Percentiles rank a stretch among this genome's conserved stretches.
Evolutionary conservation across 139 green algal species (phyloP).

Genomic region (Coelastrella sp.): DNA sequence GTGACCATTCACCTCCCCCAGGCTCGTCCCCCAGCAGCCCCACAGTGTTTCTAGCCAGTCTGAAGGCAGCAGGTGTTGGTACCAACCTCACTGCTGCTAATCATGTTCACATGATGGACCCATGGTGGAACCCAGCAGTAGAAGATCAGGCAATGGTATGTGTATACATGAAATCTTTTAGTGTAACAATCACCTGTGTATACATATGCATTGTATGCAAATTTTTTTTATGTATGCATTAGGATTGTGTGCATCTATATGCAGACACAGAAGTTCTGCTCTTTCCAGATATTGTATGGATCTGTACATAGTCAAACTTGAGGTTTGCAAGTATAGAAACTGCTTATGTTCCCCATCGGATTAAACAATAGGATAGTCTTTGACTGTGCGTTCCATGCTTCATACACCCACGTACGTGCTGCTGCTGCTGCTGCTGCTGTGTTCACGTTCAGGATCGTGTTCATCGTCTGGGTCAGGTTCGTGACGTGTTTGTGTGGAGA

Average conservation of each 20-base stretch:
- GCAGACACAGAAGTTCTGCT: too few relatives aligned
- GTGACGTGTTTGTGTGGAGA: slow-evolving; percentile 51
- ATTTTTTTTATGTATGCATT: not conserved
- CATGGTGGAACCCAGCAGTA: slow-evolving; percentile 76
- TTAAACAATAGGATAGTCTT: too few relatives aligned
- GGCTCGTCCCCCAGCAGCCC: slow-evolving; percentile 6
- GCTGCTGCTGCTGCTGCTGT: slow-evolving; percentile 35
- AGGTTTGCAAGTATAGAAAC: too few relatives aligned
- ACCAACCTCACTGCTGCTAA: slow-evolving; percentile 72
- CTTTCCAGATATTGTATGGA: too few relatives aligned
- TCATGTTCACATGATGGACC: slow-evolving; percentile 70
- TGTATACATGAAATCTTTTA: not conserved
- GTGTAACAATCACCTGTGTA: not conserved
- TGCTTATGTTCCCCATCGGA: too few relatives aligned
- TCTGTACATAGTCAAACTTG: too few relatives aligned
- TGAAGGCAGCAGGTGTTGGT: slow-evolving; percentile 62
- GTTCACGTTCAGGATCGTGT: not conserved
- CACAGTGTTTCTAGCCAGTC: slow-evolving; percentile 52
- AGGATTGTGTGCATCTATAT: too few relatives aligned
- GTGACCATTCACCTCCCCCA: not conserved
- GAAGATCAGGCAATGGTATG: slow-evolving; percentile 83
- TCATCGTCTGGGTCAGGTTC: not conserved
- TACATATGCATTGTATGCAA: not conserved
- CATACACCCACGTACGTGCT: too few relatives aligned
- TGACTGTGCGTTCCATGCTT: too few relatives aligned